Conservation (phyloP, 306 rosid genomes). For the Phaseolus lunatus region DNA sequence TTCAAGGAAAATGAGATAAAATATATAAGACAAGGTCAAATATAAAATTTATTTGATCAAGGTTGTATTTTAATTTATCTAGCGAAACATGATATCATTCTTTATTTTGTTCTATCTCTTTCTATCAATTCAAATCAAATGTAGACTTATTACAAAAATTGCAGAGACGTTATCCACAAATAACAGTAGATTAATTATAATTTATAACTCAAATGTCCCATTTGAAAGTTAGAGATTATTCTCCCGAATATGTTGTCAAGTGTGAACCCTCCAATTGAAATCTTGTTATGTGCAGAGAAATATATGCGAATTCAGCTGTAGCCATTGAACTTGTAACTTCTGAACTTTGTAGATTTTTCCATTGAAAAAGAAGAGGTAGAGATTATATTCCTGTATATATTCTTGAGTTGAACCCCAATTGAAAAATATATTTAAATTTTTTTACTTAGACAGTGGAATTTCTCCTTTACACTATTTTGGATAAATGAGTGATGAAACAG, state of each 20-base stretch:
- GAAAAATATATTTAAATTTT: neutral
- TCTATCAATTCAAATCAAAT: neutral
- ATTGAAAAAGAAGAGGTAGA: conserved; percentile 1
- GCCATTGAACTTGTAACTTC: conserved; percentile 33
- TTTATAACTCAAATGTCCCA: neutral
- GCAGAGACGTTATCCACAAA: conserved; percentile 23
- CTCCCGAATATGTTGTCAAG: conserved; percentile 6
- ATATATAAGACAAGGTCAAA: neutral
- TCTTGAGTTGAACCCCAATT: neutral
- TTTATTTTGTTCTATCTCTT: neutral
- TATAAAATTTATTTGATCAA: neutral
- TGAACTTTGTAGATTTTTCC: neutral
- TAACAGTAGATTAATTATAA: conserved; percentile 4
- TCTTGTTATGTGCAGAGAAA: conserved; percentile 35
- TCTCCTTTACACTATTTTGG: conserved; percentile 38
- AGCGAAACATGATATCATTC: neutral
- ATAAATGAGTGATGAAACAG: conserved; percentile 21
- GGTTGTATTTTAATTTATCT: neutral
- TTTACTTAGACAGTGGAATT: neutral
- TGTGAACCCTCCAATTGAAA: conserved; percentile 44
- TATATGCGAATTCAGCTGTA: conserved; percentile 46
- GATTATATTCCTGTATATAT: conserved; percentile 16
- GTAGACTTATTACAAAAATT: conserved; percentile 3
- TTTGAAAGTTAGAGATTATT: conserved; percentile 34
- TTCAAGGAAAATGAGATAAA: neutral